Evolutionary conservation across 805 yeast genomes (phyloP).

Genomic region (Candida ortonii): DNA sequence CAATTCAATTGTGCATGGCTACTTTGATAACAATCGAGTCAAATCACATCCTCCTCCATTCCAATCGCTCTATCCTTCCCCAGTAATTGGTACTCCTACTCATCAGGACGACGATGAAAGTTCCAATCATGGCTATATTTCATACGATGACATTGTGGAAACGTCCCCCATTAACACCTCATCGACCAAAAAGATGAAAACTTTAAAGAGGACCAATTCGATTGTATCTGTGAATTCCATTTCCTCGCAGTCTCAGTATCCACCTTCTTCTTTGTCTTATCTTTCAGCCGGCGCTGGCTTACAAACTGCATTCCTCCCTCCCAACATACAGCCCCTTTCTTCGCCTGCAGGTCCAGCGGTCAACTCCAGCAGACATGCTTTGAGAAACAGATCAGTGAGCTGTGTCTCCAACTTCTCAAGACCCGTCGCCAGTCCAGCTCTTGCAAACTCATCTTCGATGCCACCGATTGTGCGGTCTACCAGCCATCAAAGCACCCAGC

Average conservation of each 20-base stretch:
- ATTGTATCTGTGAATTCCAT: slow-evolving; percentile 27
- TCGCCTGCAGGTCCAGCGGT: slow-evolving; percentile 1
- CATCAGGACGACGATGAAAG: slow-evolving; percentile 19
- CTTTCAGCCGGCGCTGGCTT: no score
- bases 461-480: slow-evolving; percentile 9
- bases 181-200: slow-evolving; percentile 26
- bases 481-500: slow-evolving; percentile 4
- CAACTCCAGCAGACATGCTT: slow-evolving; percentile 6
- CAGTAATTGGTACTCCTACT: slow-evolving; percentile 19
- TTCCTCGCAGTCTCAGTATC: slow-evolving; percentile 19
- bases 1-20: slow-evolving; percentile 16
- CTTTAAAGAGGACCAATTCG: slow-evolving; percentile 29
- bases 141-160: slow-evolving; percentile 20
- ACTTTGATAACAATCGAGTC: no score
- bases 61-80: no score
- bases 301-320: no score
- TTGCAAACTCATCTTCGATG: slow-evolving; percentile 9
- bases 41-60: no score
- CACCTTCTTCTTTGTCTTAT: slow-evolving; percentile 18
- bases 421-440: slow-evolving; percentile 1
- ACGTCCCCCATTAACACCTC: slow-evolving; percentile 28
- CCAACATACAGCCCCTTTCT: no score
- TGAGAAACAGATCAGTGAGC: slow-evolving; percentile 21
- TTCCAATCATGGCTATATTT: slow-evolving; percentile 2
- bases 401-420: slow-evolving; percentile 5